phyloP scores from a whole-genome alignment of 2,329 filamentous ascomycete species.

The Paecilomyces formosus region DNA sequence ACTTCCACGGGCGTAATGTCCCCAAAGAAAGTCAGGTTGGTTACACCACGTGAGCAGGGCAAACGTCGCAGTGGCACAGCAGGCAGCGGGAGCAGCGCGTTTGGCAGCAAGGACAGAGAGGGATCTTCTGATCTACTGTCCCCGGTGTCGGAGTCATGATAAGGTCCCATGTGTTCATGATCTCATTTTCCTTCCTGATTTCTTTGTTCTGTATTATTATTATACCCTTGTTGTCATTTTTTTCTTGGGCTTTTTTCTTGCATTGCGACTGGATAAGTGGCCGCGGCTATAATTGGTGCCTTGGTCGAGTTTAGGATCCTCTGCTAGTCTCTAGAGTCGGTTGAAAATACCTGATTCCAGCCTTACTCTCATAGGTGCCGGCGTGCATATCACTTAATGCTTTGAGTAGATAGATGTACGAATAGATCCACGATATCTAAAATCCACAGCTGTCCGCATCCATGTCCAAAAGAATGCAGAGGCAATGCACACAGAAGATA shows the following conservation, averaged over 20 bases:
- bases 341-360: slow-evolving; percentile 3
- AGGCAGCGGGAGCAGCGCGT: slow-evolving; percentile 11
- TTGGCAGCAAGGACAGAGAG: slow-evolving; percentile 8
- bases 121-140: not conserved
- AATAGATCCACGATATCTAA: not conserved
- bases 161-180: not conserved
- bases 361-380: not conserved
- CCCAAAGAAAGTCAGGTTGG: slow-evolving; percentile 38
- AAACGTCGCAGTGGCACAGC: slow-evolving; percentile 15
- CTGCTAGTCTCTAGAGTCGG: not conserved
- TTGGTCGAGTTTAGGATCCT: not conserved
- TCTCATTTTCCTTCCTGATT: not conserved
- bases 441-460: not conserved
- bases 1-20: slow-evolving; percentile 28
- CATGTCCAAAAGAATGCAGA: too few relatives aligned
- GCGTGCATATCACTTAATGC: not conserved
- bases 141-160: not conserved
- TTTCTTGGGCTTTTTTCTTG: not conserved
- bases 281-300: not conserved
- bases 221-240: not conserved
- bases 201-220: not conserved
- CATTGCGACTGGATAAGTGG: not conserved
- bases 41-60: slow-evolving; percentile 37
- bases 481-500: too few relatives aligned
- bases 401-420: not conserved